These are phyloP conservation scores for Coemansia sp. DNA, from an alignment of 192 early-diverging fungal species.

Conservation along the genomic window DNA sequence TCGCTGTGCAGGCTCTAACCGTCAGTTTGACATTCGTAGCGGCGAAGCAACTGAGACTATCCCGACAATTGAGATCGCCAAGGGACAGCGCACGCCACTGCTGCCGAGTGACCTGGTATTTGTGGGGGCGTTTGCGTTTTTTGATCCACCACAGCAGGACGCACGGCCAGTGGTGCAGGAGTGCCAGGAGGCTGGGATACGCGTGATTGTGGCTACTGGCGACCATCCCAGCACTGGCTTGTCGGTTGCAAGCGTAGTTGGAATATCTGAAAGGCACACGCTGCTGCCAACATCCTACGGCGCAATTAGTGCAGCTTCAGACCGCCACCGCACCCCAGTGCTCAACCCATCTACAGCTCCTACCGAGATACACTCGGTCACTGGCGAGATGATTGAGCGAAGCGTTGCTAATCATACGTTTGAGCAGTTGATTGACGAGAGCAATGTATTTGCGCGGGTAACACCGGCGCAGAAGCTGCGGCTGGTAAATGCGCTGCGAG, in stretches of 20 bases:
- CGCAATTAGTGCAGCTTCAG: background rate
- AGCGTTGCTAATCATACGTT: constrained; percentile 26
- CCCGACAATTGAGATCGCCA: constrained; percentile 7
- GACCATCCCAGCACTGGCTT: constrained; percentile 48
- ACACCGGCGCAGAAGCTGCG: constrained; percentile 44
- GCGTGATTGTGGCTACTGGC: constrained; percentile 48
- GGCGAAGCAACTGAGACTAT: background rate
- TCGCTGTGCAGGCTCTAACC: background rate
- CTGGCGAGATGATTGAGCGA: constrained; percentile 47
- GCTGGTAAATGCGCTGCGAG: constrained; percentile 39
- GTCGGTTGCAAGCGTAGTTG: constrained; percentile 43
- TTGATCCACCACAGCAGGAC: constrained; percentile 48
- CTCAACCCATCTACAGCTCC: background rate
- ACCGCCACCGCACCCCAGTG: background rate
- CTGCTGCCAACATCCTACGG: constrained; percentile 1
- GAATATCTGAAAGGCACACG: constrained; percentile 24
- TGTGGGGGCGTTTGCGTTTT: constrained; percentile 51
- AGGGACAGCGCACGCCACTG: background rate
- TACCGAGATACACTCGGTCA: constrained; percentile 36
- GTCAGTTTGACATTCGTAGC: background rate
- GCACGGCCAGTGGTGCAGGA: constrained; percentile 36
- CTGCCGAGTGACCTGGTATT: constrained; percentile 37
- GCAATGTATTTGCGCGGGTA: constrained; percentile 48
- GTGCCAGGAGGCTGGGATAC: constrained; percentile 50
- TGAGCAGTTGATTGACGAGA: constrained; percentile 34